Evolutionary conservation across 768 basidiomycete genomes (phyloP).

Genomic region (Chalciporus piperatus): DNA sequence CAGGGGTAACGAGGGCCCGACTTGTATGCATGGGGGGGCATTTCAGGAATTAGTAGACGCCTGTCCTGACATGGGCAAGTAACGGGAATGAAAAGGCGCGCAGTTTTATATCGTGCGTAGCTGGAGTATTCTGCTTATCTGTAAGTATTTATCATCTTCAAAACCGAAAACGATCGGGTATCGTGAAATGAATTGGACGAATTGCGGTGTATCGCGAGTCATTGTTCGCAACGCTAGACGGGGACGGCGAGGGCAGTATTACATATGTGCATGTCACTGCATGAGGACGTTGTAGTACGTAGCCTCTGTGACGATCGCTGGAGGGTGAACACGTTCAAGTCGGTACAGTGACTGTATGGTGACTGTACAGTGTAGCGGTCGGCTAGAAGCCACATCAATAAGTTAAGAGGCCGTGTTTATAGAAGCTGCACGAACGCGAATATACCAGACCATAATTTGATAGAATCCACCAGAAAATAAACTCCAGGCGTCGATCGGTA

Average conservation of each 20-base stretch:
- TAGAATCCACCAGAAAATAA: not conserved
- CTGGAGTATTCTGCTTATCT: not conserved
- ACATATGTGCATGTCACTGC: conserved; percentile 15
- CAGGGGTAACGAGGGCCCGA: conserved; percentile 15
- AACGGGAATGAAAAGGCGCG: conserved; percentile 21
- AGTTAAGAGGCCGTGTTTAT: conserved; percentile 6
- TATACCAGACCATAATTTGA: not conserved
- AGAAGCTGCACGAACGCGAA: too few relatives aligned
- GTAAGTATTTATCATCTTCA: not conserved
- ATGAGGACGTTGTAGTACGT: conserved; percentile 24
- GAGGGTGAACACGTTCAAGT: not conserved
- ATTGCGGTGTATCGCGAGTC: not conserved
- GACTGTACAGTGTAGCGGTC: conserved; percentile 14
- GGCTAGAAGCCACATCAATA: conserved; percentile 17
- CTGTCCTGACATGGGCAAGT: not conserved
- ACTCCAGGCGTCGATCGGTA: not conserved
- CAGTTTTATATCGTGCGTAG: not conserved
- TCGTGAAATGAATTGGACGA: not conserved
- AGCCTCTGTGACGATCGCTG: conserved; percentile 26
- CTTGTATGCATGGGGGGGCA: conserved; percentile 1
- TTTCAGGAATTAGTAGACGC: not conserved
- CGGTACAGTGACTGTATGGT: too few relatives aligned
- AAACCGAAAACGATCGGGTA: not conserved
- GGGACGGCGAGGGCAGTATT: conserved; percentile 10
- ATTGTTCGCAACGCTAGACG: not conserved